A percentile compares a stretch with the other conserved stretches of the same genome.
Evolutionary conservation across 345 rosid genomes (phyloP).

Genomic region (Abelmoschus esculentus): DNA sequence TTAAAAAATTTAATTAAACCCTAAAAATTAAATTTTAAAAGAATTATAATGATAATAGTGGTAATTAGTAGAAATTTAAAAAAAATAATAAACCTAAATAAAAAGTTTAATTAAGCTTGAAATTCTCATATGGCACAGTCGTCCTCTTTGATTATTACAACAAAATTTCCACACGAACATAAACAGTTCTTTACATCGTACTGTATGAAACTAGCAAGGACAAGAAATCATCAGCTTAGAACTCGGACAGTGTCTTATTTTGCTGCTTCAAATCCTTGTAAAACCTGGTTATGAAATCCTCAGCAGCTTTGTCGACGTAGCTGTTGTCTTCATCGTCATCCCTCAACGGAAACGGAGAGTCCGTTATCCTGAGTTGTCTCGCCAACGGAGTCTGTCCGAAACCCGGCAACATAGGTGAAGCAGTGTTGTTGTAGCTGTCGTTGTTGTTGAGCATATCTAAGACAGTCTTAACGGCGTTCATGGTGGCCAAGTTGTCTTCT

Average conservation of each 20-base stretch:
- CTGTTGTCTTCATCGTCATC: constrained; percentile 42
- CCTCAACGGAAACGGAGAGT: constrained; percentile 87
- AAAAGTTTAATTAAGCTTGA: background rate
- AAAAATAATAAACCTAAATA: background rate
- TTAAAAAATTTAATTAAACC: no score
- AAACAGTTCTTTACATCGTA: background rate
- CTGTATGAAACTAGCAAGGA: background rate
- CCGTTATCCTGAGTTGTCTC: constrained; percentile 78
- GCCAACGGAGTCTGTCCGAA: constrained; percentile 66
- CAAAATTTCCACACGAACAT: background rate
- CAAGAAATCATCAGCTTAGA: background rate
- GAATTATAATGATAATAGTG: no score
- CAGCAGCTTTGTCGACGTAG: constrained; percentile 28
- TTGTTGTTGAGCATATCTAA: constrained; percentile 48
- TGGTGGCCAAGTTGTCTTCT: constrained; percentile 32
- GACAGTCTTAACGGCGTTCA: constrained; percentile 39
- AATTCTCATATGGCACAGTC: constrained; percentile 5
- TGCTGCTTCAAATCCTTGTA: constrained; percentile 61
- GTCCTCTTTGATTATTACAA: background rate
- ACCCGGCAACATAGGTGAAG: constrained; percentile 32
- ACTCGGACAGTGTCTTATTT: constrained; percentile 21
- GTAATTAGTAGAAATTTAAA: no score
- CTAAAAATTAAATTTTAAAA: no score
- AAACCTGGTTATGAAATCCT: constrained; percentile 53
- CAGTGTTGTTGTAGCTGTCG: constrained; percentile 15